Evolutionary conservation across 2,329 filamentous ascomycete species (phyloP).

Genomic region (Penicillium brevicompactum): DNA sequence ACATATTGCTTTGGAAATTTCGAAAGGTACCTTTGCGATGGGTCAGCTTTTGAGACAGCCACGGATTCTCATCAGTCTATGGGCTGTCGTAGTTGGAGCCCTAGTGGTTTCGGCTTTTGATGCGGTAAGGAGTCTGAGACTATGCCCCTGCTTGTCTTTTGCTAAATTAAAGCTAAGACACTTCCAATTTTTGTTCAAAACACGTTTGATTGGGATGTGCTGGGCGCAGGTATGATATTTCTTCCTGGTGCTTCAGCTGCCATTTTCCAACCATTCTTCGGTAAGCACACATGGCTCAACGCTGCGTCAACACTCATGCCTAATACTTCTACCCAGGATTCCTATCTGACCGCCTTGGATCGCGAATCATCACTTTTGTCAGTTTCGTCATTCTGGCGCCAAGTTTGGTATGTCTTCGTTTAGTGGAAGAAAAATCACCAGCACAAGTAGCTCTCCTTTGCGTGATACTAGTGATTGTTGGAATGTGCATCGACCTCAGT

Average conservation of each 20-base stretch:
- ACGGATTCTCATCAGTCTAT: constrained; percentile 58
- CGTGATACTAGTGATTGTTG: constrained; percentile 62
- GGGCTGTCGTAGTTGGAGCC: constrained; percentile 54
- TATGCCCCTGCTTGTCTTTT: constrained; percentile 6
- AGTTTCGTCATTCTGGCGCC: constrained; percentile 60
- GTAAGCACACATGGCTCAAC: constrained; percentile 1
- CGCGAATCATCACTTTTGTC: constrained; percentile 59
- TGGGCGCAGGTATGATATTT: constrained; percentile 59
- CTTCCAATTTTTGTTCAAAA: constrained; percentile 57
- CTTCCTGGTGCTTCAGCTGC: constrained; percentile 61
- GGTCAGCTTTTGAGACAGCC: constrained; percentile 32
- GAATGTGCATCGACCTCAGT: constrained; percentile 58
- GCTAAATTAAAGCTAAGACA: constrained; percentile 7
- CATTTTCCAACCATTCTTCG: constrained; percentile 61
- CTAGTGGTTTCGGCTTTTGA: constrained; percentile 56
- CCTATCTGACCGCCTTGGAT: constrained; percentile 58
- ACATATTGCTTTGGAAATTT: neutral
- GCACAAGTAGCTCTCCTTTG: constrained; percentile 66
- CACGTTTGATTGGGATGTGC: constrained; percentile 57
- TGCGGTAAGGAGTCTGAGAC: constrained; percentile 20
- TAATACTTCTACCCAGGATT: constrained; percentile 43
- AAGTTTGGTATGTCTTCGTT: constrained; percentile 64
- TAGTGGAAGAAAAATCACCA: constrained; percentile 59
- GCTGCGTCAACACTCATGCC: neutral
- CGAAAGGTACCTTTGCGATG: constrained; percentile 6